These are phyloP conservation scores for Elaeis guineensis DNA, from an alignment of 176 grass and related monocot species.

Conservation along the genomic window DNA sequence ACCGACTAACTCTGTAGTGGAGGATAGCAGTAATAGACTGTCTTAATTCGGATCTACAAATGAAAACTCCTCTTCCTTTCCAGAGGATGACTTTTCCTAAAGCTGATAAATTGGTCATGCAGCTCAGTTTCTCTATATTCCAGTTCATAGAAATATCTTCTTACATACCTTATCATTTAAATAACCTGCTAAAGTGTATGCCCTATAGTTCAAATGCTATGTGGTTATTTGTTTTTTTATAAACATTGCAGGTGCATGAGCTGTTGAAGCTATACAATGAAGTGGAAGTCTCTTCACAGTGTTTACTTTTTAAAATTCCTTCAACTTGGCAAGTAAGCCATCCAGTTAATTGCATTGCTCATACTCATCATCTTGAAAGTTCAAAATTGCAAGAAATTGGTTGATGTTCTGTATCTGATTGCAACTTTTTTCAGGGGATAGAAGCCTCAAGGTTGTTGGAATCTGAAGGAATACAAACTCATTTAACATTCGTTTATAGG, in stretches of 20 bases:
- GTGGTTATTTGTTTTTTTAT: background rate
- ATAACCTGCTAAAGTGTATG: too few species aligned
- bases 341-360: background rate
- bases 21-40: too few species aligned
- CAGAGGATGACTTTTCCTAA: too few species aligned
- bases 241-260: constrained; percentile 63
- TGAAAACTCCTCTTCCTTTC: too few species aligned
- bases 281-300: constrained; percentile 56
- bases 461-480: constrained; percentile 90
- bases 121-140: too few species aligned
- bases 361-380: background rate
- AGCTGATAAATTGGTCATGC: too few species aligned
- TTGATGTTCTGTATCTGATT: constrained; percentile 10
- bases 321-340: constrained; percentile 96
- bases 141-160: too few species aligned
- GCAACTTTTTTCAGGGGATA: constrained; percentile 49
- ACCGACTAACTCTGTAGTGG: too few species aligned
- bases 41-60: too few species aligned
- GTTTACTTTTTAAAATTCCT: constrained; percentile 95
- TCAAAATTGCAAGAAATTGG: constrained; percentile 6
- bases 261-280: constrained; percentile 77
- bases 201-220: background rate
- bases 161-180: too few species aligned
- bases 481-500: constrained; percentile 97
- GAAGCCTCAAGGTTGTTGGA: constrained; percentile 96